Evolutionary conservation across 352 stramenopile genomes (phyloP), one percentile per base, ranked within the genome.

Genomic region (Phytophthora palmivora): DNA sequence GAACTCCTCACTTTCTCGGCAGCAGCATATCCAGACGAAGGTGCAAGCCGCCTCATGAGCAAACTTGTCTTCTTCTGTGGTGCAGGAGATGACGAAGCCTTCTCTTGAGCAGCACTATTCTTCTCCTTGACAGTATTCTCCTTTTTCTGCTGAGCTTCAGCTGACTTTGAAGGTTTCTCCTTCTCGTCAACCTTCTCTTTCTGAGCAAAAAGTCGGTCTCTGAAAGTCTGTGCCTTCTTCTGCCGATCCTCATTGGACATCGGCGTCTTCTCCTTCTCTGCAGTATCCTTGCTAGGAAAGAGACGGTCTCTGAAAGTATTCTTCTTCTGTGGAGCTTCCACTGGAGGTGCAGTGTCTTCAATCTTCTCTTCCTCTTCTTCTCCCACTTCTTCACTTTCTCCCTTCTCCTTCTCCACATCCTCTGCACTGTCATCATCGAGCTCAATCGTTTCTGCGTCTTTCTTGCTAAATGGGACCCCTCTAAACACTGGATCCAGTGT

Each of bases 401-500:
- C 41, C 47, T 58, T 6, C 11, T 54, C 18, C 36, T 12, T 22
- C 22, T 58, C 42, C 22, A 45, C 34, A 10, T 63, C 49, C 19
- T 72, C 64, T 0, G 32, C 30, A 38, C 59, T 69, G 6, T 67
- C 53, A 14, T 15, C 59, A 26, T 72, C 57, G 14, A 69, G 9
- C 14, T 72, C 60, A 33, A 75, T 75, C 0, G 54, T 52, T 34
- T 69, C 52, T n/a, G 34, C 21, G 22, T 63, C 45, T 22, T 71
- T 64, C 30, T 55, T 63, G 24, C 22, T 50, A n/a, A 73, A 70
- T 7, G 68, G 33, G 15, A 74, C 48, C 21, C 60, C 59, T 48
- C 45, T 18, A 26, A 77, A 71, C 14, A 43, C 67, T 12, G 63
- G 65, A 33, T 77, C 74, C 22, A 82, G 49, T 41, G 21, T 36